Evolutionary conservation across 495 filamentous ascomycete species (phyloP), one percentile per base, ranked within the genome.

Genomic region (Penicillium waksmanii): DNA sequence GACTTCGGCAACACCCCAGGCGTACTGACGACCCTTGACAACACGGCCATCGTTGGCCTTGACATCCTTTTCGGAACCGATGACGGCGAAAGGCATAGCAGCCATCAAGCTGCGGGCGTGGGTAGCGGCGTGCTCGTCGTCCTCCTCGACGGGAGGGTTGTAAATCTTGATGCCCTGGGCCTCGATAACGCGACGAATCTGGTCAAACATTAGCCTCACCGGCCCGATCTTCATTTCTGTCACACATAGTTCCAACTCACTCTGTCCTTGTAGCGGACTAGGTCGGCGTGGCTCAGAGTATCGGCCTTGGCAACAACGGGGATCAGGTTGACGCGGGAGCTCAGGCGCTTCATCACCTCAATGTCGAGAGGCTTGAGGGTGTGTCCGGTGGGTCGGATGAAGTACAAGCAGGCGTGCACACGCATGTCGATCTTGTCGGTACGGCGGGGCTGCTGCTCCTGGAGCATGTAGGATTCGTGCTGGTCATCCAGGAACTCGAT

Each of bases 141-240:
- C 95, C 79, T 98, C 95, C 81, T 98, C 95, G 53, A 97, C 78
- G 21, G 95, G 95, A 23, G 95, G 95, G 68, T 94, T 90, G 81
- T 98, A 98, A 75, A 98, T 98, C 85, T 96, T 96, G 82, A 98
- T 98, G 65, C 91, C 93, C 78, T 98, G 95, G 61, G 96, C 94
- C 76, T 98, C 93, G 62, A 98, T 91, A 48, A 97, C 95, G 61
- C 89, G 87, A 64, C 92, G 90, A 61, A 98, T 92, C 94, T 98
- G 34, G 33, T 47, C 19, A 46, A 31, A 33, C 18, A 55, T 61
- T 47, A 64, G 58, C 33, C 13, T 21, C 2, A 46, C 18, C 15
- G 10, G 31, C 34, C 7, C 18, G 1, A 27, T 54, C 25, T 10
- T 1, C 2, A 18, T 35, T 34, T n/a, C 54, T 47, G 63, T 17